Evolutionary conservation across 192 early-diverging fungal genomes (phyloP).

Genomic region (Glomus cerebriforme): DNA sequence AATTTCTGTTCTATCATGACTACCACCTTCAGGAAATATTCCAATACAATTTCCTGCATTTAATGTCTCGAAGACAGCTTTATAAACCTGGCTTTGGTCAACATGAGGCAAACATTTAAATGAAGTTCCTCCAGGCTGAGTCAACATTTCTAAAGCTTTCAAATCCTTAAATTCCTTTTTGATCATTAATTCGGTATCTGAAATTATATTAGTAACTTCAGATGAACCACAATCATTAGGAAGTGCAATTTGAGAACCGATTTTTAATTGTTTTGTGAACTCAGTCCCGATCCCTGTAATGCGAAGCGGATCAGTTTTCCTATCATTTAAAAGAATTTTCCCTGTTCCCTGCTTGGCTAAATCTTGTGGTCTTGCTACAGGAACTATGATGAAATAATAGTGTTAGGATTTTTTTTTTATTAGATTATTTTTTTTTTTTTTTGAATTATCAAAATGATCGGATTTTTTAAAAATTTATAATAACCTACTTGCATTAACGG

Average conservation of each 20-base stretch:
- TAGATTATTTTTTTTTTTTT: too few relatives aligned
- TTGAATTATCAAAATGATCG: too few relatives aligned
- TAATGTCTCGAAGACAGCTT: constrained; percentile 76
- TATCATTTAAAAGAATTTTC: constrained; percentile 66
- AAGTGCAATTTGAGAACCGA: constrained; percentile 64
- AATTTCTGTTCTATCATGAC: constrained; percentile 96
- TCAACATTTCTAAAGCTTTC: constrained; percentile 64
- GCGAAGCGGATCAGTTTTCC: constrained; percentile 63
- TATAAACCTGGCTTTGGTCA: constrained; percentile 88
- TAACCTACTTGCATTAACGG: constrained; percentile 75
- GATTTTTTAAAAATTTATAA: too few relatives aligned
- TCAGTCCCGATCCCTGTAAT: constrained; percentile 70
- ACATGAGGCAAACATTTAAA: constrained; percentile 82
- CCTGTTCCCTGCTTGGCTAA: constrained; percentile 72
- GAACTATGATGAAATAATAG: constrained; percentile 57
- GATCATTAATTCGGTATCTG: constrained; percentile 79
- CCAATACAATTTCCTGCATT: constrained; percentile 78
- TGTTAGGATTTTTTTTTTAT: too few relatives aligned
- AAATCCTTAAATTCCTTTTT: constrained; percentile 78
- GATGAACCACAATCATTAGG: constrained; percentile 62
- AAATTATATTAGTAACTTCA: constrained; percentile 76
- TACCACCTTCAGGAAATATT: constrained; percentile 98
- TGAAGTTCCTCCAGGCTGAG: constrained; percentile 53
- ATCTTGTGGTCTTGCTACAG: constrained; percentile 93
- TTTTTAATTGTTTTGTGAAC: constrained; percentile 68